Percentiles rank a stretch among this genome's conserved stretches.
Evolutionary conservation across 2,329 filamentous ascomycete species (phyloP).

Genomic region (Emergomyces africanus): DNA sequence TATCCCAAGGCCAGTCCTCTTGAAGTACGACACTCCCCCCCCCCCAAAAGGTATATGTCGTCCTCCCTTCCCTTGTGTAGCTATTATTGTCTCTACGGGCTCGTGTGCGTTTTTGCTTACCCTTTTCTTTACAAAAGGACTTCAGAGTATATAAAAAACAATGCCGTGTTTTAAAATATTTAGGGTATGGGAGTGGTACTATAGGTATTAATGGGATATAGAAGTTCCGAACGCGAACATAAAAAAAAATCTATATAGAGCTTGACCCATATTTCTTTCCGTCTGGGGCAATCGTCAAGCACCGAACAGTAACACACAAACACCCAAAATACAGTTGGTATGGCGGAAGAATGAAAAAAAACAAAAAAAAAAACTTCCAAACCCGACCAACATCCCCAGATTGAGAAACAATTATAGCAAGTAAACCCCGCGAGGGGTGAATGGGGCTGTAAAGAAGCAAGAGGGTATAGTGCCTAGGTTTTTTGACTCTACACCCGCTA

Average conservation of each 20-base stretch:
- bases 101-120: background rate
- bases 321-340: background rate
- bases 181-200: background rate
- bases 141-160: slow-evolving; percentile 12
- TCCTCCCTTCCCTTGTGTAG: background rate
- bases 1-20: background rate
- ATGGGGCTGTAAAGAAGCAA: background rate
- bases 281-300: background rate
- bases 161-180: background rate
- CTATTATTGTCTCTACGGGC: background rate
- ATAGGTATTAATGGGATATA: slow-evolving; percentile 4
- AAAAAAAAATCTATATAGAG: slow-evolving; percentile 12
- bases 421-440: background rate
- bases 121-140: slow-evolving; percentile 2
- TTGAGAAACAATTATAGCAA: background rate
- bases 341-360: background rate
- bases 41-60: background rate
- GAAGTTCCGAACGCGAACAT: slow-evolving; percentile 8
- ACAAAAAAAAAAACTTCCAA: background rate
- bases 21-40: background rate
- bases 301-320: background rate
- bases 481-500: background rate
- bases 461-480: background rate
- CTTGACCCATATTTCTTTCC: background rate
- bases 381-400: background rate